phyloP scores from a whole-genome alignment of 768 basidiomycete species.

The Rhizopogon roseolus region DNA sequence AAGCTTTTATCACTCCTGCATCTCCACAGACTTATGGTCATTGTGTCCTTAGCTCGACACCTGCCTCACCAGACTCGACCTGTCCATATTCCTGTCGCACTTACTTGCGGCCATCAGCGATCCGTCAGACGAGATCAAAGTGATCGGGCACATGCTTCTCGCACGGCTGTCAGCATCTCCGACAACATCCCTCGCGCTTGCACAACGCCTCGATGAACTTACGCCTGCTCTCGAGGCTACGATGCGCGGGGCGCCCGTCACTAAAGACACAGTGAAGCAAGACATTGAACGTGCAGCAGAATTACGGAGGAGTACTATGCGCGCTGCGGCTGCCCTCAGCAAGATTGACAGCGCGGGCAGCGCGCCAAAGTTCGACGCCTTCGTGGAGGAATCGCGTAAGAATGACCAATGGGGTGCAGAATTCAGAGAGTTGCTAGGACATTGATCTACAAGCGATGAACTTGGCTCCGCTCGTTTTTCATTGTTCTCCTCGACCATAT shows the following conservation, averaged over 20 bases:
- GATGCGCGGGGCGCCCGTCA: constrained; percentile 83
- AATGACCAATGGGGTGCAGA: constrained; percentile 63
- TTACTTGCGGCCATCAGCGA: constrained; percentile 83
- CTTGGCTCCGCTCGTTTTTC: background rate
- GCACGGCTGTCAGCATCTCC: constrained; percentile 87
- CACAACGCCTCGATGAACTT: constrained; percentile 78
- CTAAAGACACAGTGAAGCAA: constrained; percentile 96
- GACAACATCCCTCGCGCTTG: constrained; percentile 65
- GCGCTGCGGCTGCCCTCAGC: constrained; percentile 84
- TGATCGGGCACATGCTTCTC: constrained; percentile 92
- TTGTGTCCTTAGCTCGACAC: constrained; percentile 67
- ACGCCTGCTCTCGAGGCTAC: constrained; percentile 82
- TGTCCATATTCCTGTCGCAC: constrained; percentile 77
- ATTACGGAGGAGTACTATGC: constrained; percentile 83
- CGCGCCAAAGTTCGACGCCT: constrained; percentile 69
- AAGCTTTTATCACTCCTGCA: constrained; percentile 20
- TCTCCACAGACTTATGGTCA: background rate
- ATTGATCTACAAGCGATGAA: constrained; percentile 8
- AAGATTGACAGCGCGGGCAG: constrained; percentile 60
- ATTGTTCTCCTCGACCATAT: background rate
- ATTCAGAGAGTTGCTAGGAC: constrained; percentile 36
- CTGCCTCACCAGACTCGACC: constrained; percentile 81
- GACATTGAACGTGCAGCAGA: constrained; percentile 85
- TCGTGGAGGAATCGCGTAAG: constrained; percentile 72
- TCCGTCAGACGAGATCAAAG: constrained; percentile 94